These are phyloP conservation scores for Mucor indicus DNA, from an alignment of 371 early-diverging fungal species.

Conservation along the genomic window DNA sequence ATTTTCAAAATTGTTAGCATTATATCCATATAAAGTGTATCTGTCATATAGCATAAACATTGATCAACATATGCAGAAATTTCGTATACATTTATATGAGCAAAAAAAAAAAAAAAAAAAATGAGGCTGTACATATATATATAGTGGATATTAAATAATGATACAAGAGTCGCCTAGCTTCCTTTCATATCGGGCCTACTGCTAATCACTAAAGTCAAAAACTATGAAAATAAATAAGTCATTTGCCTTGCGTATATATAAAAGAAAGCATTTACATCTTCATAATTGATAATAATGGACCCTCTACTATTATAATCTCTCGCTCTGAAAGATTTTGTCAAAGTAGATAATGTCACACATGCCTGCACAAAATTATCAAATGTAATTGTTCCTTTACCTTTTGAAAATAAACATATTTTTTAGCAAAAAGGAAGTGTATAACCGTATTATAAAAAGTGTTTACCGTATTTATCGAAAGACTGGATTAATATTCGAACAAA, in stretches of 20 bases:
- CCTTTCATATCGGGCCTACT: conserved; percentile 22
- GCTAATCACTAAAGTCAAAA: conserved; percentile 16
- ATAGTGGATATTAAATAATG: no score
- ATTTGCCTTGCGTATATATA: not conserved
- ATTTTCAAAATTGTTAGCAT: no score
- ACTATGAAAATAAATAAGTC: not conserved
- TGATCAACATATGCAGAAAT: no score
- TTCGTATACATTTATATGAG: no score
- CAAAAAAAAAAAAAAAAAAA: no score
- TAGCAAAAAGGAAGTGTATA: not conserved
- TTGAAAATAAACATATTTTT: no score
- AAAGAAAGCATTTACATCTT: conserved; percentile 56
- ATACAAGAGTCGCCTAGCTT: not conserved
- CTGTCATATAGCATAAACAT: no score
- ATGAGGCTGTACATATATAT: no score
- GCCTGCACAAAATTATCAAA: conserved; percentile 84
- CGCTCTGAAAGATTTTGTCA: conserved; percentile 75
- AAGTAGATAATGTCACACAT: conserved; percentile 76
- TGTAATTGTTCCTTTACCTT: conserved; percentile 60
- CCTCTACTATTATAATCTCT: conserved; percentile 73
- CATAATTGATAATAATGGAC: conserved; percentile 75
- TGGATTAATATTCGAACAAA: conserved; percentile 58
- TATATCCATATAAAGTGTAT: no score
- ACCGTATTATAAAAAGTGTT: not conserved
- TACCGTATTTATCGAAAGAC: conserved; percentile 72